These are phyloP conservation scores for Discostella stelligera DNA, from an alignment of 352 stramenopile genomes.

Conservation along the genomic window DNA sequence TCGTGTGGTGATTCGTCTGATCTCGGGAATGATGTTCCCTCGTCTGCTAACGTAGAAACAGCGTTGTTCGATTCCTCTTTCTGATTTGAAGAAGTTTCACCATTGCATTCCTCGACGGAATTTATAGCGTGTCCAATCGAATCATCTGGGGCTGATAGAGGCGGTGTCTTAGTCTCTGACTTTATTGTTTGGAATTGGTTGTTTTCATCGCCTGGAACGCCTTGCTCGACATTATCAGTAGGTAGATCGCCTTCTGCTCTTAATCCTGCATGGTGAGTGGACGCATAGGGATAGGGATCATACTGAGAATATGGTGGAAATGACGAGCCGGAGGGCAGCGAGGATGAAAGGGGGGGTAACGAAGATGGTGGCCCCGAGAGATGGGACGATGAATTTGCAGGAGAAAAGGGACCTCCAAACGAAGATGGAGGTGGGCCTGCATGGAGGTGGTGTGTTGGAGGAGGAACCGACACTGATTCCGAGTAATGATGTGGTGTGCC, in stretches of 20 bases:
- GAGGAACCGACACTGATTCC: not conserved
- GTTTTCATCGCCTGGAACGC: too few relatives aligned
- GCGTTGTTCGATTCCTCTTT: not conserved
- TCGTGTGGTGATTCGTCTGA: not conserved
- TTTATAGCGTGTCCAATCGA: not conserved
- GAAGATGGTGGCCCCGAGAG: constrained; percentile 9
- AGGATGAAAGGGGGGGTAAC: constrained; percentile 15
- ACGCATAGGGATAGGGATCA: not conserved
- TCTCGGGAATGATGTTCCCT: not conserved
- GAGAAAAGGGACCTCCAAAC: constrained; percentile 5
- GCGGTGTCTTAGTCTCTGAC: not conserved
- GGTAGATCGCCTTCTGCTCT: not conserved
- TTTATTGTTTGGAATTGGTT: not conserved
- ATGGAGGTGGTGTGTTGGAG: not conserved
- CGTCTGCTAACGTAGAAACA: not conserved
- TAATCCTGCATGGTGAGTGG: not conserved
- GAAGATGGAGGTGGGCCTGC: not conserved
- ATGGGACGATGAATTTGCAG: constrained; percentile 11
- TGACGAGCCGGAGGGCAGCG: not conserved
- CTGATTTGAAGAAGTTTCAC: not conserved
- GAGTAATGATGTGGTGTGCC: not conserved
- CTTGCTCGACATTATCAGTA: not conserved
- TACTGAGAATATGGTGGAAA: not conserved
- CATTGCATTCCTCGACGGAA: not conserved
- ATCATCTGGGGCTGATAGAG: not conserved